Evolutionary conservation across 495 filamentous ascomycete species (phyloP), one percentile per base, ranked within the genome.

Genomic region (Penicillium longicatenatum): DNA sequence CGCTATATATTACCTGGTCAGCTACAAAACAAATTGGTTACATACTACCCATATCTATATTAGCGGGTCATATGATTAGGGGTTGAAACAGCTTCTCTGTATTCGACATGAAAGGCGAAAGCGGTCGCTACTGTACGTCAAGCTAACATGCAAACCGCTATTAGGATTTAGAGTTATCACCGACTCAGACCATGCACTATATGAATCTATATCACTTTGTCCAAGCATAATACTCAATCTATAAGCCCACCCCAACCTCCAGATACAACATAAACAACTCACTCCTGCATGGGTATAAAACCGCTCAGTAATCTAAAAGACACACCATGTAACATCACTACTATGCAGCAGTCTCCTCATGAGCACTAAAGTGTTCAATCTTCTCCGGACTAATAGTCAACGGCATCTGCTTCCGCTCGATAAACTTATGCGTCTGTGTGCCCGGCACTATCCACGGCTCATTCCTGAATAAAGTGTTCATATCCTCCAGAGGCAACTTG

Each of bases 391-490:
- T 45, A 51, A 50, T 33, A 31, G 53, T 20, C 37, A 56, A 52
- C 1, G 47, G 31, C 20, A 84, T 64, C 39, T 55, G 20, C 26
- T 47, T 62, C 22, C 55, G 47, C 39, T 58, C 47, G 10, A 12
- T 51, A 39, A 52, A 52, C 41, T 47, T 58, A 17, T 44, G n/a
- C 2, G 48, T 39, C 37, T 54, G 48, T 41, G 56, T 78, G 2
- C 74, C 73, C 2, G 82, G 78, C 1, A 87, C 83, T 54, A 89
- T 75, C 65, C 75, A 76, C 16, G 86, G 83, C 16, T 83, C 82
- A 65, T 85, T 79, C 21, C 75, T 80, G 67, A 86, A 87, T 39
- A 89, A 70, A 29, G 79, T 73, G 55, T 83, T 80, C 84, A 86
- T 86, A 57, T 84, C 82, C 62, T 86, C 82, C 19, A 87, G 74